A percentile compares a stretch with the other conserved stretches of the same genome.
phyloP scores from a whole-genome alignment of 2,329 filamentous ascomycete species.

The Ophiobolus disseminans region DNA sequence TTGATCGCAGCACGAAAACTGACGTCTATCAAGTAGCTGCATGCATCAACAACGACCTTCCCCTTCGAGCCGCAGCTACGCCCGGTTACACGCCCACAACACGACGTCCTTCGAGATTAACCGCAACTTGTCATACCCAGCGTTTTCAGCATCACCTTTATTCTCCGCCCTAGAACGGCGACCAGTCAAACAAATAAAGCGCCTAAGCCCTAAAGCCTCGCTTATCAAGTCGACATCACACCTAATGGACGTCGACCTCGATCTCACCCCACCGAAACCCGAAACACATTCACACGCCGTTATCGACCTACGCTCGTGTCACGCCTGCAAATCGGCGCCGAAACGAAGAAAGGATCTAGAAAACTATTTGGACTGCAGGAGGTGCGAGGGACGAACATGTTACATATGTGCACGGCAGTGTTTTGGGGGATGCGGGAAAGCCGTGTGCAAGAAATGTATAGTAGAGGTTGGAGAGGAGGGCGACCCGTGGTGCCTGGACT shows the following conservation, averaged over 20 bases:
- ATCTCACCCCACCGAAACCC: slow-evolving; percentile 9
- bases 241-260: slow-evolving; percentile 41
- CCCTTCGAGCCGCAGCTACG: slow-evolving; percentile 13
- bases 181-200: slow-evolving; percentile 42
- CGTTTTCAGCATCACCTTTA: slow-evolving; percentile 9
- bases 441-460: slow-evolving; percentile 73
- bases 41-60: slow-evolving; percentile 19
- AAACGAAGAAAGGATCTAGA: slow-evolving; percentile 71
- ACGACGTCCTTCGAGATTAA: slow-evolving; percentile 20
- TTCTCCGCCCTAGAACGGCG: slow-evolving; percentile 28
- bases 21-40: slow-evolving; percentile 8
- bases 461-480: slow-evolving; percentile 70
- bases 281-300: slow-evolving; percentile 11
- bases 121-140: slow-evolving; percentile 19
- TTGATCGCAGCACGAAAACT: background rate
- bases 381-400: slow-evolving; percentile 68
- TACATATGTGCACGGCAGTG: slow-evolving; percentile 74
- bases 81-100: slow-evolving; percentile 20
- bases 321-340: slow-evolving; percentile 71
- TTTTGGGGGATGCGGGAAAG: slow-evolving; percentile 56
- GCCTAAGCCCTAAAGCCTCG: slow-evolving; percentile 27
- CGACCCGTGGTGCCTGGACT: slow-evolving; percentile 71
- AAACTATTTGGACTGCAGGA: slow-evolving; percentile 68
- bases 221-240: slow-evolving; percentile 40
- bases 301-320: slow-evolving; percentile 59